Conservation (phyloP, 345 rosid species). For the Eucalyptus guilfoylei region DNA sequence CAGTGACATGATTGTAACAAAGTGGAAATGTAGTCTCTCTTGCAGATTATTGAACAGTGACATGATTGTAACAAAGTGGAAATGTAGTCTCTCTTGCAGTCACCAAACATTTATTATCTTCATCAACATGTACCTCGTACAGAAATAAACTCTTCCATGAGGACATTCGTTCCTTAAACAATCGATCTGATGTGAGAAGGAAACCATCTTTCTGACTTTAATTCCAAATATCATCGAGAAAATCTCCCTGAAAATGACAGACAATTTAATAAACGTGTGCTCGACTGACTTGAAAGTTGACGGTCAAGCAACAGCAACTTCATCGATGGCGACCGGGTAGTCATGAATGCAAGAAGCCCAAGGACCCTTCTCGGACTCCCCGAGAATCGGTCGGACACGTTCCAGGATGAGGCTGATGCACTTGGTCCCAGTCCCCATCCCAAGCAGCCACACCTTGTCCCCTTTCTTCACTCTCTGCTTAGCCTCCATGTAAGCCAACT, state of each 20-base stretch:
- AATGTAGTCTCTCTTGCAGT: not conserved
- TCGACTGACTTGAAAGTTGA: not conserved
- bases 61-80: not conserved
- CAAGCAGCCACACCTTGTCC: conserved; percentile 37
- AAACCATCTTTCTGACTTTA: not conserved
- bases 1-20: not conserved
- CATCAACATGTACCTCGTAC: not conserved
- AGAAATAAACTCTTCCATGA: not conserved
- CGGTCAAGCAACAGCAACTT: not conserved
- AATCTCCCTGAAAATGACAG: not conserved
- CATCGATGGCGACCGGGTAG: conserved; percentile 8
- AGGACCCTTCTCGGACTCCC: conserved; percentile 14
- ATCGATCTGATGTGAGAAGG: not conserved
- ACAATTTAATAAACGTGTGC: not conserved
- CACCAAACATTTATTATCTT: not conserved
- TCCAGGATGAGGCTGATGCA: conserved; percentile 26
- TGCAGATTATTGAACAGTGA: not conserved
- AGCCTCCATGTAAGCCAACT: conserved; percentile 39
- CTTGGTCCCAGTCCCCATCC: conserved; percentile 42
- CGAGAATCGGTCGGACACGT: conserved; percentile 20
- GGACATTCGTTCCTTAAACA: not conserved
- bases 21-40: not conserved
- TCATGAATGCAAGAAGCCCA: conserved; percentile 25
- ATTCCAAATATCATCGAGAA: not conserved
- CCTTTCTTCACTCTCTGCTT: conserved; percentile 36